Base-by-base conservation (phyloP, 257 asterid genomes). In the Cinchona pubescens region DNA sequence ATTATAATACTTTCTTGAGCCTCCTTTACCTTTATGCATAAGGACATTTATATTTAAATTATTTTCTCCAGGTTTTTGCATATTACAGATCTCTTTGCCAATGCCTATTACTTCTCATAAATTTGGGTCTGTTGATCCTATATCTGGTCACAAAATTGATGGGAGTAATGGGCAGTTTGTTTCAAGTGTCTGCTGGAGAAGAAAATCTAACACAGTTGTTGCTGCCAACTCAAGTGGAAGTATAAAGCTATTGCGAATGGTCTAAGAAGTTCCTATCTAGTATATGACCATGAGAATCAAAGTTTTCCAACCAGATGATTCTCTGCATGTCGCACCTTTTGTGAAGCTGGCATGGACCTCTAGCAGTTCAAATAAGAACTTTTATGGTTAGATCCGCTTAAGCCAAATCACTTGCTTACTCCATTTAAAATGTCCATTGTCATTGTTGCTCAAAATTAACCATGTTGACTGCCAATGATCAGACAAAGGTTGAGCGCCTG, bases 111-210 rank as follows among this genome's bases (percentile, higher is more conserved):
- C 89, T 71, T 30, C 83, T 35, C 88, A 87, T 60, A 84, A 83
- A 37, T 83, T 92, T 56, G 89, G 82, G 27, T 46, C 76, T 69
- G 43, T 81, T 3, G 91, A 87, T 61, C 85, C 85, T 9, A 69
- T 79, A 67, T 72, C 86, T 12, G 91, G 85, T 18, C 21, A 84
- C 15, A 86, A 83, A 63, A 67, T 35, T 45, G 75, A 55, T 38
- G 88, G 85, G 55, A 65, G 61, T 49, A 66, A 74, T 35, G 88
- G 67, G 13, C 85, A 83, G 46, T 87, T 82, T 77, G 88, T 92
- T 80, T 84, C 97, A 23, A 92, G 96, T 72, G 86, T 90, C 53
- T 87, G 97, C 78, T 92, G 96, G 94, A 85, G 88, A 70, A 79
- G 56, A 18, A 91, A 88, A 49, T 88, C 91, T 0, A 65, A 84